Base-by-base conservation (phyloP, 2,329 filamentous ascomycete genomes). In the Botrytis squamosa region DNA sequence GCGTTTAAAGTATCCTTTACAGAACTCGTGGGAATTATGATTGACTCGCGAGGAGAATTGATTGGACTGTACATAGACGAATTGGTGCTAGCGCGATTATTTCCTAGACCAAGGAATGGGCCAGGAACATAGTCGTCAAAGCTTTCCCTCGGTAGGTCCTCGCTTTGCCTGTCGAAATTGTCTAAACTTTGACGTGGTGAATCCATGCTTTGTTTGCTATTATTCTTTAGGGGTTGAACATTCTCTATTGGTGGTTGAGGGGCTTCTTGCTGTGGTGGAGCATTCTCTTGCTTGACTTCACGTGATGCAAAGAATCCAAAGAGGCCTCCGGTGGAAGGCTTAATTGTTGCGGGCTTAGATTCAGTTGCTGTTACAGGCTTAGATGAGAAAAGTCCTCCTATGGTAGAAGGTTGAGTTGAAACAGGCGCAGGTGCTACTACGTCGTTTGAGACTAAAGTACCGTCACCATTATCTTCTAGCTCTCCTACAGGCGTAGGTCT, bases 1-100 rank as follows among this genome's bases (percentile, higher is more conserved):
- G 36, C 49, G n/a, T 25, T 40, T 6, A 36, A 14, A 16, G 40
- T 49, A 2, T 62, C 52, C 25, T 60, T 69, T 7, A 25, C 52
- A 20, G 20, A 60, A 69, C 33, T 69, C 22, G 68, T 38, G 7
- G 52, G 52, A 33, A 42, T 52, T n/a, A 69, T 38, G 22, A 72
- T 36, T 36, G 89, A 91, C 78, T 88, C 87, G 60, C 89, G 86
- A 2, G 92, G 92, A 4, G 91, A 92, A 81, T 87, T 92, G 74
- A 92, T 84, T 9, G 91, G 90, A 81, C 92, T 94, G 80, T 94
- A 94, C 52, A 92, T 86, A 2, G 92, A 94, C 57, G 92, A 93
- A 78, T 91, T 88, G 69, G 86, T 87, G 81, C 91, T 93, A 76
- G 86, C 85, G 62, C 88, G 86, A 75, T 83, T 83, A 73, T 84